Conservation (phyloP, 257 asterid species). For the Paraleonurus japonicus region DNA sequence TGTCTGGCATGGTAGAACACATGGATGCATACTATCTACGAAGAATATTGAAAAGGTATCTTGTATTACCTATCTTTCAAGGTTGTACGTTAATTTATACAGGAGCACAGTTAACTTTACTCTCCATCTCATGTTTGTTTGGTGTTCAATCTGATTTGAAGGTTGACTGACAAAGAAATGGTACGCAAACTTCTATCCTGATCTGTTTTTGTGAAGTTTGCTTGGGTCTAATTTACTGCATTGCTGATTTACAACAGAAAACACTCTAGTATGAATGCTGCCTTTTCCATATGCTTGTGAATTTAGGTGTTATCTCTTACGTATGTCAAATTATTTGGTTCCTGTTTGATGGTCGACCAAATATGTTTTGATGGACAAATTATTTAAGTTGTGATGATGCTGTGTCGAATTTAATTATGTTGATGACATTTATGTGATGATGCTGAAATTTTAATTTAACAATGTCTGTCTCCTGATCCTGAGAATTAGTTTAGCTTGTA, state of each 20-base stretch:
- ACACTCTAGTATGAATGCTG: constrained; percentile 7
- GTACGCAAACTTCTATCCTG: constrained; percentile 41
- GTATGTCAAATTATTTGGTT: not conserved
- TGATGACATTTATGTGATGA: not conserved
- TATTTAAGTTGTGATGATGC: not conserved
- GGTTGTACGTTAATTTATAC: constrained; percentile 17
- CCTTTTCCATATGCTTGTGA: constrained; percentile 3
- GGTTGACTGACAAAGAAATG: constrained; percentile 87
- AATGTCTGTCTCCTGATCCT: not conserved
- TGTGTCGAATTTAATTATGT: not conserved
- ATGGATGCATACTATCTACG: constrained; percentile 96
- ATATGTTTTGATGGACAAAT: not conserved
- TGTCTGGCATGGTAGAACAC: constrained; percentile 76
- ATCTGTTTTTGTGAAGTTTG: constrained; percentile 18
- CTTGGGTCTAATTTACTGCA: not conserved
- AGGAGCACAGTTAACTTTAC: constrained; percentile 28
- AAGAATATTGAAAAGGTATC: constrained; percentile 76
- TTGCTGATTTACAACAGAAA: constrained; percentile 1
- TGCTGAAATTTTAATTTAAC: not conserved
- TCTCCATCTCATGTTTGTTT: constrained; percentile 25
- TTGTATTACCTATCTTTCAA: constrained; percentile 6
- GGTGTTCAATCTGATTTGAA: constrained; percentile 34
- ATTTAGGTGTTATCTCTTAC: constrained; percentile 10
- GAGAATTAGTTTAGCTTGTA: not conserved
- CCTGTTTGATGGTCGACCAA: constrained; percentile 12